Base-by-base conservation (phyloP, 2,329 filamentous ascomycete genomes). In the Blastomyces percursus region DNA sequence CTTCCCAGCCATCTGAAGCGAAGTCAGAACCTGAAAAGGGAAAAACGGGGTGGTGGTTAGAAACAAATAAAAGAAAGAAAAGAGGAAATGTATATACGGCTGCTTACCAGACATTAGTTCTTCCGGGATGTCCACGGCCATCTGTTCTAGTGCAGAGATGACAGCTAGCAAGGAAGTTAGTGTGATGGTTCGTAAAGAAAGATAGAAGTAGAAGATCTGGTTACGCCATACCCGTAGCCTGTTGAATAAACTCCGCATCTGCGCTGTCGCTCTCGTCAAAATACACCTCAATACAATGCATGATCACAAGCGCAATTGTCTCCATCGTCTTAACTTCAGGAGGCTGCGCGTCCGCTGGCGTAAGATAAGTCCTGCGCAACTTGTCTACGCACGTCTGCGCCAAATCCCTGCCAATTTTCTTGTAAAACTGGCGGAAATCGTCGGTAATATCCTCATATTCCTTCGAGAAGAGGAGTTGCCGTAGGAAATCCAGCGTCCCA, bases 401-500 rank as follows among this genome's bases (percentile, higher is more conserved):
- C 21, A 77, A 67, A 40, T 72, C 69, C 42, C 70, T 74, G 12
- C 72, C 74, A 46, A 76, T 67, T 8, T 64, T 64, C 8, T 61
- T 61, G 62, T 71, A 69, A 46, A 66, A 72, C 3, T 69, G 61
- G 52, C 69, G 67, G 63, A 66, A 68, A 14, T 71, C 69, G 9
- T 73, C 69, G 21, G 63, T 63, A 19, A 65, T 61, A 61, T 73
- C 71, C 46, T 72, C 71, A 42, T 66, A 64, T 52, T 73, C 72
- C 51, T 69, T 72, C 52, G 69, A 69, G 64, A 81, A 80, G 21
- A 82, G 64, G 30, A 79, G 69, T 24, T 72, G 68, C 42, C 74
- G 73, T 46, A 81, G 64, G 59, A 80, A 68, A 14, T 77, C 74
- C 56, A 78, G 71, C 0, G 81, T 80, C 52, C 73, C 74, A 42